Percentiles rank a stretch among this genome's conserved stretches.
Evolutionary conservation across 495 filamentous ascomycete genomes (phyloP).

Genomic region (Filosporella fistucella): DNA sequence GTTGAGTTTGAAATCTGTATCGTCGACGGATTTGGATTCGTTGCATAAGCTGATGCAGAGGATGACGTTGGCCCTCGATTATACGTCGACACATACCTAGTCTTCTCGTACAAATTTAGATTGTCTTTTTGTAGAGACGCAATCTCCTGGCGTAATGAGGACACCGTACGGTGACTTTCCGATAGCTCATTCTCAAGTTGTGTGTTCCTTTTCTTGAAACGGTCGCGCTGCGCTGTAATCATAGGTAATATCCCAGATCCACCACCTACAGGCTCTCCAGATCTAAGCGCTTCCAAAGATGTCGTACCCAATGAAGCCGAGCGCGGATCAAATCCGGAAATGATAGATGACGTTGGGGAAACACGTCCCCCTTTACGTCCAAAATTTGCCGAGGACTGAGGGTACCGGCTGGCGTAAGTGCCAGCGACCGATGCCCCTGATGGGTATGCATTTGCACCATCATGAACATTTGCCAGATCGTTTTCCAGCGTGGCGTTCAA

Average conservation of each 20-base stretch:
- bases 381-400: slow-evolving; percentile 52
- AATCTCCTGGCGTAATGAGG: slow-evolving; percentile 85
- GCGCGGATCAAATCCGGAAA: slow-evolving; percentile 85
- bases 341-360: slow-evolving; percentile 97
- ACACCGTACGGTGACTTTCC: slow-evolving; percentile 73
- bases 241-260: slow-evolving; percentile 93
- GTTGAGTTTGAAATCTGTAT: slow-evolving; percentile 57
- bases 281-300: slow-evolving; percentile 39
- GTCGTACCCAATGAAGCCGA: slow-evolving; percentile 29
- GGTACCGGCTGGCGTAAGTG: slow-evolving; percentile 82
- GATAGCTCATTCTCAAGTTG: slow-evolving; percentile 90
- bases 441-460: slow-evolving; percentile 75
- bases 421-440: slow-evolving; percentile 87
- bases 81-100: slow-evolving; percentile 91
- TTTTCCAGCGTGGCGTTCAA: slow-evolving; percentile 88
- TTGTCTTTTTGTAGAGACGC: slow-evolving; percentile 94
- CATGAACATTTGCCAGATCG: slow-evolving; percentile 84
- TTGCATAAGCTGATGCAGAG: slow-evolving; percentile 64
- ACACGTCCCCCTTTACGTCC: slow-evolving; percentile 58
- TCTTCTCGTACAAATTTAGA: slow-evolving; percentile 95
- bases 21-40: slow-evolving; percentile 70
- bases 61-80: slow-evolving; percentile 61
- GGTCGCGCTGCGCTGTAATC: slow-evolving; percentile 95
- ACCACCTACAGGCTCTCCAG: slow-evolving; percentile 69
- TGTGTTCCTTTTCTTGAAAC: slow-evolving; percentile 93